Evolutionary conservation across 1,284 basidiomycete genomes (phyloP).

Genomic region (Lignosus rhinocerotis): DNA sequence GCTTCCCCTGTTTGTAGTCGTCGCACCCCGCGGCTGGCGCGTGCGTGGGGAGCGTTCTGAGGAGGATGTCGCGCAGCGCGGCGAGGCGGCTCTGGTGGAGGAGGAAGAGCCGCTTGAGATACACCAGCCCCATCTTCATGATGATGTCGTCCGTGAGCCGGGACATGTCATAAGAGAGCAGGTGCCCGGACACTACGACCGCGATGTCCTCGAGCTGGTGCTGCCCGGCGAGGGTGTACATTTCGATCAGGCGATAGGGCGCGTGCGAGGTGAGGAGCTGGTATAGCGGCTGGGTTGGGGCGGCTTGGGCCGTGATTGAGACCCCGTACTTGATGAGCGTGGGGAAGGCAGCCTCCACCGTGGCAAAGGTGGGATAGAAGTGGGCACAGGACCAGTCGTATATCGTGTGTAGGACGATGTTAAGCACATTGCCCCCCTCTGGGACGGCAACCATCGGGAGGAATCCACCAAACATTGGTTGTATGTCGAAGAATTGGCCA

Average conservation of each 20-base stretch:
- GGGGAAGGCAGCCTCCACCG: constrained; percentile 30
- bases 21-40: constrained; percentile 30
- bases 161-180: constrained; percentile 36
- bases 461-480: constrained; percentile 12
- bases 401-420: constrained; percentile 38
- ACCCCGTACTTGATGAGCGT: constrained; percentile 35
- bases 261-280: constrained; percentile 34
- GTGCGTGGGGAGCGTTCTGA: constrained; percentile 36
- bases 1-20: constrained; percentile 29
- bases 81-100: constrained; percentile 40
- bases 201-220: constrained; percentile 38
- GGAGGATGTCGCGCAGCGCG: constrained; percentile 37
- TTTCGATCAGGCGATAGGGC: constrained; percentile 34
- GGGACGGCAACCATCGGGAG: constrained; percentile 29
- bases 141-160: constrained; percentile 37
- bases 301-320: constrained; percentile 21
- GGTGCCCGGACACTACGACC: constrained; percentile 35
- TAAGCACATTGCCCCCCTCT: constrained; percentile 35
- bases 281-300: constrained; percentile 30
- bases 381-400: constrained; percentile 34
- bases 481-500: constrained; percentile 26
- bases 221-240: constrained; percentile 39
- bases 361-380: constrained; percentile 31
- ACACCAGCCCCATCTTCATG: constrained; percentile 37
- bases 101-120: constrained; percentile 43